Evolutionary conservation across 768 basidiomycete genomes (phyloP), one percentile per base, ranked within the genome.

Genomic region (Coprinellus micaceus): DNA sequence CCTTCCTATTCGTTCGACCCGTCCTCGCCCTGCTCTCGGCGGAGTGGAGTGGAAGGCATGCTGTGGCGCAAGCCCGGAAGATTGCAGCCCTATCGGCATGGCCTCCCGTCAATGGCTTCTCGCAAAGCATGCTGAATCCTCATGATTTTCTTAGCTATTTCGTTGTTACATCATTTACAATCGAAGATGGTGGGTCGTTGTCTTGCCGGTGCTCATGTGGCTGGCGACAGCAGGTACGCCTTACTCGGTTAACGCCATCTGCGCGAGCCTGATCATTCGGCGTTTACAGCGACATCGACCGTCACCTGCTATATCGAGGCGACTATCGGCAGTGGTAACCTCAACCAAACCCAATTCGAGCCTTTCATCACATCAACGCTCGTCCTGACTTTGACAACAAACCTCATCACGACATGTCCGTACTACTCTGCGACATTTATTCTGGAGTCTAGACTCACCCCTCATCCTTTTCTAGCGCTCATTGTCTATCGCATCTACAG

Each of bases 361-460:
- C 75, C 75, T 1, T 75, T 73, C 58, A 72, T 76, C 54, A 73
- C 69, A 2, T 68, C 67, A 44, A 70, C 72, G 66, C 67, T 74
- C 28, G 66, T 67, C 50, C 60, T 75, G n/a, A 77, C 75, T 0
- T 61, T 78, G 6, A 69, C 67, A 3, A 69, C 68, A 2, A 77
- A 77, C 49, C 44, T 75, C n/a, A 53, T 72, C 1, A 73, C 75
- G 10, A 76, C 75, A 0, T 67, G 75, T 77, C 58, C 54, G 69
- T 63, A 43, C 37, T 6, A 5, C 9, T 19, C 47, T 9, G 17
- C 1, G 7, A 17, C 17, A 12, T 53, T 19, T 30, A 15, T 5
- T 22, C 26, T 7, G 0, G 39, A 15, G 10, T 13, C 3, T 19
- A 41, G 21, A 33, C 45, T 24, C 22, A 30, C 41, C 25, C n/a